Evolutionary conservation across 2,329 filamentous ascomycete species (phyloP), one percentile per base, ranked within the genome.

Genomic region (Claviceps sorghi): DNA sequence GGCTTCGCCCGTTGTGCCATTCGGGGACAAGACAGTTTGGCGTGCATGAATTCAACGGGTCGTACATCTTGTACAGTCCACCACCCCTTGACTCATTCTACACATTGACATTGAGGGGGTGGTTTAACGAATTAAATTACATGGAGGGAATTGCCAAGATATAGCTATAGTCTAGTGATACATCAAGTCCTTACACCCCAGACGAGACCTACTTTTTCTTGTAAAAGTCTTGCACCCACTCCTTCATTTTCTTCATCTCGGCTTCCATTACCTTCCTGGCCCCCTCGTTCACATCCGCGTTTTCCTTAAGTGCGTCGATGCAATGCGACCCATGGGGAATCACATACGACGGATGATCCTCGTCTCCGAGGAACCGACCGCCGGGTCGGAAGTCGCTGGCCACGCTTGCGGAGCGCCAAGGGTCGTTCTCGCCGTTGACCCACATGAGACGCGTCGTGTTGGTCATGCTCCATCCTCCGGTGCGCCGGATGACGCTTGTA

Each of bases 361-460:
- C 29, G 0, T 72, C 77, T 11, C 72, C 71, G 52, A 63, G 15
- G 17, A 81, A 61, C 1, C 78, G 76, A 0, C 80, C 79, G 6
- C 71, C 75, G 0, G 78, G 76, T 21, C 78, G 69, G 60, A 73
- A 72, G 29, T 71, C 67, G 19, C 75, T 76, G 1, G 72, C 74
- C 0, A 82, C 72, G 4, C 72, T 72, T 0, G 74, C 70, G 4
- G 76, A 71, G 36, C 73, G 69, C 80, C 79, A 83, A 6, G 79
- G 80, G 60, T 83, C 80, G 52, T 68, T 76, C 62, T 79, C 69
- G 44, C 74, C 79, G 57, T 82, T 82, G 6, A 73, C 70, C 68
- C 74, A 82, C 29, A 82, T 68, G 22, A 84, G 64, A 2, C 78
- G 72, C 17, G 72, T 75, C 2, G 72, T 75, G 52, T 77, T 64